Evolutionary conservation across 2,329 filamentous ascomycete species (phyloP).

Genomic region (Podosphaera xanthii): DNA sequence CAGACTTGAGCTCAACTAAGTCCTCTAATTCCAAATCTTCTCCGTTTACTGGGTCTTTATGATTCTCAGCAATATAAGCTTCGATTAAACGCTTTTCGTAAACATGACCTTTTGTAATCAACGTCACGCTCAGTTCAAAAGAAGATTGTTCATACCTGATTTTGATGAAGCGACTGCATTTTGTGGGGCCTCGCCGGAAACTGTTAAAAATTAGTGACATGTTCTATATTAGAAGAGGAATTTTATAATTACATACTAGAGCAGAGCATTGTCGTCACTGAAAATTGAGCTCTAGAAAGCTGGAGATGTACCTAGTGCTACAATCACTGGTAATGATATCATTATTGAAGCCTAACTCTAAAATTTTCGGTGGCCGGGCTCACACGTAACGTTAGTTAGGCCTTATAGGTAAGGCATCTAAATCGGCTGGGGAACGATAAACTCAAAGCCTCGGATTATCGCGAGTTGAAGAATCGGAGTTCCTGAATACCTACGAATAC

Average conservation of each 20-base stretch:
- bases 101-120: conserved; percentile 40
- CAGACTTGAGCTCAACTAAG: conserved; percentile 66
- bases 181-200: conserved; percentile 91
- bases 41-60: conserved; percentile 74
- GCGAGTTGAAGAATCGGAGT: too few relatives aligned
- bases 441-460: too few relatives aligned
- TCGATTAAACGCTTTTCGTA: conserved; percentile 93
- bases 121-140: conserved; percentile 1
- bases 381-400: too few relatives aligned
- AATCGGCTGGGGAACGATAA: too few relatives aligned
- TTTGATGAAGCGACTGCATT: conserved; percentile 88
- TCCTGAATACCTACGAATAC: too few relatives aligned
- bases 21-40: conserved; percentile 69
- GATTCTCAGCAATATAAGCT: conserved; percentile 80
- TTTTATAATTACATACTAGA: conserved; percentile 30
- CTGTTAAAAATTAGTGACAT: conserved; percentile 23
- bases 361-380: too few relatives aligned
- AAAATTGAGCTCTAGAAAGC: too few relatives aligned
- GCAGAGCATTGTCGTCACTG: conserved; percentile 26
- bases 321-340: too few relatives aligned
- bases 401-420: too few relatives aligned
- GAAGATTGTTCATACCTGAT: conserved; percentile 41
- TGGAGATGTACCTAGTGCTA: too few relatives aligned
- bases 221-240: not conserved
- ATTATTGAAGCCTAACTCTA: too few relatives aligned